Base-by-base conservation (phyloP, 163 green algal genomes). In the Smithsoniella earleae region DNA sequence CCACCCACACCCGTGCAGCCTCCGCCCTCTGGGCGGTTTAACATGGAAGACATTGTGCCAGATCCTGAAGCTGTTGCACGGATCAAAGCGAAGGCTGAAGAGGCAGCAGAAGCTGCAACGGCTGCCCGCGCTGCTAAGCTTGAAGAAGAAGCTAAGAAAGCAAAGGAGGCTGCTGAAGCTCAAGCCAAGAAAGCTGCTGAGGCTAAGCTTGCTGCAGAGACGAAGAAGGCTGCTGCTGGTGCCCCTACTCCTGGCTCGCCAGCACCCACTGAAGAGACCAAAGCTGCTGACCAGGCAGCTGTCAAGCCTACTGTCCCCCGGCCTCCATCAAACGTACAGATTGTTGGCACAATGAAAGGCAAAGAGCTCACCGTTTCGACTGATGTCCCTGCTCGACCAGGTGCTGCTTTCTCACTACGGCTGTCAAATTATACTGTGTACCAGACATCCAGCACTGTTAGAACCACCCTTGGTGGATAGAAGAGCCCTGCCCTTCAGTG, bases 141-240 rank as follows among this genome's bases (percentile, higher is more conserved):
- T n/a, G n/a, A n/a, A n/a, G n/a, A n/a, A n/a, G n/a, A n/a, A n/a
- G n/a, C n/a, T n/a, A n/a, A n/a, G n/a, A n/a, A n/a, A n/a, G n/a
- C n/a, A 49, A 13, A 49, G 40, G 10, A 49, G 40, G 40, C 40
- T 49, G 40, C 40, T 22, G 40, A 49, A 13, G 40, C 40, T 10
- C 40, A 10, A 5, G 58, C 58, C 1, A 33, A 5, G 25, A 36
- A 33, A 36, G 25, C 25, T 34, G n/a, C 58, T 30, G 58, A 34
- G 13, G 52, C 52, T 13, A 33, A 16, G 13, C n/a, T 22, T 30
- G 52, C 52, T 30, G 52, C 52, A 65, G 13, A 65, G 58, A 27
- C 49, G 49, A 64, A 64, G 13, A 64, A 25, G 49, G 66, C 75
- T 38, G 45, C 38, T 33, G 66, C 45, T 33, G 13, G 62, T 2